Evolutionary conservation across 2,329 filamentous ascomycete genomes (phyloP).

Genomic region (Didymella keratinophila): DNA sequence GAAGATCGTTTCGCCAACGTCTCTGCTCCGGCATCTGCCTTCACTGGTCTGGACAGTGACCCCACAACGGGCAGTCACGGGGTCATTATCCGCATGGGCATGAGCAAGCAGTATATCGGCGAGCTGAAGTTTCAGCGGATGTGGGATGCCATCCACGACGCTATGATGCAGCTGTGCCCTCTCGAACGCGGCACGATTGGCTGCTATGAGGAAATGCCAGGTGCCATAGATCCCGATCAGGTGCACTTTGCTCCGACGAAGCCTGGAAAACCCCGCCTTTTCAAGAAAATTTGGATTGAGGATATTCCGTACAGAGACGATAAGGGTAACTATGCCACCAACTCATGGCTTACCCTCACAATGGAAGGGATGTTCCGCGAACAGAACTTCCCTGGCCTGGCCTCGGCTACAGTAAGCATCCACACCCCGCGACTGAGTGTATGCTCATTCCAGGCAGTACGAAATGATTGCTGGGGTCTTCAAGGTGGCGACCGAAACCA

Average conservation of each 20-base stretch:
- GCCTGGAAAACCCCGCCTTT: neutral
- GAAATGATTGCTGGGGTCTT: slow-evolving; percentile 13
- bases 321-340: neutral
- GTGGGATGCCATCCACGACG: slow-evolving; percentile 2
- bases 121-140: slow-evolving; percentile 6
- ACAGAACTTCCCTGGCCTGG: slow-evolving; percentile 5
- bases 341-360: slow-evolving; percentile 11
- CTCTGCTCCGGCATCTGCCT: neutral
- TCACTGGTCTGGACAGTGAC: neutral
- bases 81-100: slow-evolving; percentile 5
- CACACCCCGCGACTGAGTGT: too few relatives aligned
- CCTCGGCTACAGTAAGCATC: slow-evolving; percentile 5
- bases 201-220: slow-evolving; percentile 10
- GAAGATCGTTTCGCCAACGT: neutral
- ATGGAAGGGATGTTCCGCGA: slow-evolving; percentile 7
- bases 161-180: slow-evolving; percentile 4
- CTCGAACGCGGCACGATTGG: slow-evolving; percentile 6
- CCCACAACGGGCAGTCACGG: neutral
- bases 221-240: neutral
- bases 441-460: slow-evolving; percentile 9
- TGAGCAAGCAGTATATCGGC: slow-evolving; percentile 9
- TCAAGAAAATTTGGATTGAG: neutral
- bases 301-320: slow-evolving; percentile 4
- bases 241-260: too few relatives aligned
- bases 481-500: slow-evolving; percentile 3